These are phyloP conservation scores for Penicillium mononematosum DNA, from an alignment of 495 filamentous ascomycete species.

Conservation along the genomic window DNA sequence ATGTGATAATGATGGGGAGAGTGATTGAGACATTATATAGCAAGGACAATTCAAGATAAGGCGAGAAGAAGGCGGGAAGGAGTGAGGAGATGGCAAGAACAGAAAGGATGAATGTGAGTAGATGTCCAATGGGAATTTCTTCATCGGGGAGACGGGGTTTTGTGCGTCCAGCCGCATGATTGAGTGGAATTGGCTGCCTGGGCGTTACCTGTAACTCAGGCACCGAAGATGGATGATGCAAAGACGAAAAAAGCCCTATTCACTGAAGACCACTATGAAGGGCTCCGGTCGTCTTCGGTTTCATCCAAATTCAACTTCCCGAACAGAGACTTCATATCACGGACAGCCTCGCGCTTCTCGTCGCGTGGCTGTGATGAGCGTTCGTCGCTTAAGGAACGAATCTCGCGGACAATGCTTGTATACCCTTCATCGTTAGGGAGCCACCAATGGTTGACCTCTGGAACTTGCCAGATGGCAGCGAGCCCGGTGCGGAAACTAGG, in stretches of 20 bases:
- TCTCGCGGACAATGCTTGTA: slow-evolving; percentile 65
- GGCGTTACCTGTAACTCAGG: neutral
- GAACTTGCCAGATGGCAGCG: slow-evolving; percentile 66
- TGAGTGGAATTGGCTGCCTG: neutral
- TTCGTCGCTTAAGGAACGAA: slow-evolving; percentile 75
- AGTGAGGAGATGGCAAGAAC: neutral
- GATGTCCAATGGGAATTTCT: neutral
- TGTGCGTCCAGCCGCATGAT: neutral
- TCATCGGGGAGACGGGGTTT: neutral
- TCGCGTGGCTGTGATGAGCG: slow-evolving; percentile 61
- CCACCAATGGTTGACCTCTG: slow-evolving; percentile 78
- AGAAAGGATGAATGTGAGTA: neutral
- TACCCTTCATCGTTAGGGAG: slow-evolving; percentile 77
- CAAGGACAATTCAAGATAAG: neutral
- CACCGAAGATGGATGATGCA: neutral
- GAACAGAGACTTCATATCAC: slow-evolving; percentile 76
- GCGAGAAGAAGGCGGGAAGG: neutral
- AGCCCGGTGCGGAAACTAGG: slow-evolving; percentile 69
- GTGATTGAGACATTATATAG: neutral
- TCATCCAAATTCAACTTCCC: slow-evolving; percentile 46
- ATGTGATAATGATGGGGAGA: neutral
- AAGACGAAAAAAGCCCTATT: neutral
- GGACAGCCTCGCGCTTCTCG: slow-evolving; percentile 62
- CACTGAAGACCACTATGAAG: slow-evolving; percentile 11
- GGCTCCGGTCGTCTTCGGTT: slow-evolving; percentile 29